Evolutionary conservation across 495 filamentous ascomycete genomes (phyloP), one percentile per base, ranked within the genome.

Genomic region (Tuber brumale): DNA sequence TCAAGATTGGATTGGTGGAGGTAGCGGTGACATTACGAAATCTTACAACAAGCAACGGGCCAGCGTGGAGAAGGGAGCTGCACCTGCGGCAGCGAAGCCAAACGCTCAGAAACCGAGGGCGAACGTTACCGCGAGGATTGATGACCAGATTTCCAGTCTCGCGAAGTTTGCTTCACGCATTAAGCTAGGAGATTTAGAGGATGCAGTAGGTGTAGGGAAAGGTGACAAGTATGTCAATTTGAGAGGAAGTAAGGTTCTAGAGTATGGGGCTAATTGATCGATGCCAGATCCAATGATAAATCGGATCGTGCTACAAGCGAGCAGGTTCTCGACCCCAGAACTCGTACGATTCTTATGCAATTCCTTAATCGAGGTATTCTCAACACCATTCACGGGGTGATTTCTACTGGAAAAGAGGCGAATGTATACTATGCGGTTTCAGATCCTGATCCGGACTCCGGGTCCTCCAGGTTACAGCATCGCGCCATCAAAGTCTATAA

Each of bases 401-500:
- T 99, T 77, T 95, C 92, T 66, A 97, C 95, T 0, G 95, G 95
- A 70, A 99, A 99, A 83, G 95, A 99, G 84, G 95, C 95, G 70
- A 98, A 99, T 78, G 95, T 99, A 35, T 99, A 98, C 85, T 91
- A 94, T 77, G 91, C 92, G 2, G 83, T 93, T 69, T 88, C 88
- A 1, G 84, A 87, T 35, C 79, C 83, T 39, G 83, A 85, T 23
- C 80, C 86, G 14, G 80, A 85, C 42, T 69, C 76, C 75, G 89
- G 92, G 3, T 82, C 92, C 70, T 87, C 87, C 1, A 45, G 51
- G 18, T 69, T 79, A n/a, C 57, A 66, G 5, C 90, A 93, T 77
- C 90, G 93, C 71, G 95, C 95, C 21, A 93, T 99, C 86, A 99
- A 99, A 84, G 92, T 99, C 37, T 99, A 98, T 88, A 98, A 98